Evolutionary conservation across 1,139 yeast genomes (phyloP), one percentile per base, ranked within the genome.

Genomic region (Zhuliangozyma blackwelliae): DNA sequence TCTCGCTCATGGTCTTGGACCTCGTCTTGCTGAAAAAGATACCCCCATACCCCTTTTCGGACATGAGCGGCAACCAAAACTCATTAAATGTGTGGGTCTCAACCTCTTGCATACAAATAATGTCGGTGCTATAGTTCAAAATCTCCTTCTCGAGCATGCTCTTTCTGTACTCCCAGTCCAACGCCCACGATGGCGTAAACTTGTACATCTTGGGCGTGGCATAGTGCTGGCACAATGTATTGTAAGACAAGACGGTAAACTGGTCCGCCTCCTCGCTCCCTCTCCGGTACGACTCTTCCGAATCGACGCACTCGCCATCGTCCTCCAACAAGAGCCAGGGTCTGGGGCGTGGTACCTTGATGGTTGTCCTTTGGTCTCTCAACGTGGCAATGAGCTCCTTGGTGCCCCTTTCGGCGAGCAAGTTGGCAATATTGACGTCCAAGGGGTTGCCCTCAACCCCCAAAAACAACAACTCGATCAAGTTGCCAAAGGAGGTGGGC

Each of bases 161-260:
- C 54, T 83, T 78, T 62, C 99, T 82, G 61, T 83, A 89, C n/a
- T 84, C 85, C 97, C 97, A 90, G 37, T 81, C 78, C 45, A 92
- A 73, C 6, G 97, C 98, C 98, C 98, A 92, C 2, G 95, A 80
- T 25, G 97, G 97, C 2, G 97, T 89, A 57, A 87, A 92, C 51
- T 86, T 90, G 59, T 87, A 94, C 84, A 90, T 75, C 58, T 81
- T 85, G 16, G 94, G 76, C 8, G 97, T 89, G 4, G 97, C 97
- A 65, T 90, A 90, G 58, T 85, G 95, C 57, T 92, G 97, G 61
- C 98, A 92, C 55, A 92, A 71, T 3, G 95, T 87, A 59, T 92
- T 92, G 68, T 89, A 92, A 33, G 90, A 81, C 73, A 88, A 72
- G 38, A 90, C 68, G 0, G 96, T 85, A 57, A 92, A 89, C 11